phyloP scores from a whole-genome alignment of 2,329 filamentous ascomycete genomes.

The Epichloe festucae region DNA sequence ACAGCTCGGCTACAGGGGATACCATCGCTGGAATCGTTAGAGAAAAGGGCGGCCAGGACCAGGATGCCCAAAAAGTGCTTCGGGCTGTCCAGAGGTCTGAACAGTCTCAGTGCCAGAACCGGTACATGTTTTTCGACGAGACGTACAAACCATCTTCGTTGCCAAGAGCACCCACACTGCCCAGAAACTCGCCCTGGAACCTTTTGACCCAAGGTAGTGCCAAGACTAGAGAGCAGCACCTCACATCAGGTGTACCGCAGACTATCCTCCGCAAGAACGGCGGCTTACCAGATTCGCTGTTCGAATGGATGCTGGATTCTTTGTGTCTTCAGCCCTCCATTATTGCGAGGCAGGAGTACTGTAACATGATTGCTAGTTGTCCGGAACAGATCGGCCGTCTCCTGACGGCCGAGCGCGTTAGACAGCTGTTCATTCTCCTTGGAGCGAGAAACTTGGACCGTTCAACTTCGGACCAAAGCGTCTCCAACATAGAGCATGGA shows the following conservation, averaged over 20 bases:
- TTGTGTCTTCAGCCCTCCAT: slow-evolving; percentile 41
- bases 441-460: slow-evolving; percentile 31
- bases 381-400: slow-evolving; percentile 29
- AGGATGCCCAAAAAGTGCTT: slow-evolving; percentile 30
- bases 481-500: slow-evolving; percentile 13
- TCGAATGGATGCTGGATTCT: slow-evolving; percentile 53
- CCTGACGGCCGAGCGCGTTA: slow-evolving; percentile 30
- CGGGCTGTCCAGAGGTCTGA: slow-evolving; percentile 39
- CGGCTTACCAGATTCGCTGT: slow-evolving; percentile 47
- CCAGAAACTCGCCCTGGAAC: slow-evolving; percentile 29
- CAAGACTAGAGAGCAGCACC: slow-evolving; percentile 39
- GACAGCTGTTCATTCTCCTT: slow-evolving; percentile 43
- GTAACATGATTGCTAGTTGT: slow-evolving; percentile 36
- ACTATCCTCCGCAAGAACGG: slow-evolving; percentile 26
- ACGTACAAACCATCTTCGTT: slow-evolving; percentile 16
- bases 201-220: slow-evolving; percentile 32
- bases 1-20: background rate
- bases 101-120: slow-evolving; percentile 19
- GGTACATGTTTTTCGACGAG: slow-evolving; percentile 39
- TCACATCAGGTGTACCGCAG: slow-evolving; percentile 49
- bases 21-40: slow-evolving; percentile 20
- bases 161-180: slow-evolving; percentile 16
- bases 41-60: slow-evolving; percentile 27
- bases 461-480: slow-evolving; percentile 24
- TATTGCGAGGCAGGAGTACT: slow-evolving; percentile 47